phyloP scores from a whole-genome alignment of 805 yeast genomes.

The Kluyveromyces starmeri region DNA sequence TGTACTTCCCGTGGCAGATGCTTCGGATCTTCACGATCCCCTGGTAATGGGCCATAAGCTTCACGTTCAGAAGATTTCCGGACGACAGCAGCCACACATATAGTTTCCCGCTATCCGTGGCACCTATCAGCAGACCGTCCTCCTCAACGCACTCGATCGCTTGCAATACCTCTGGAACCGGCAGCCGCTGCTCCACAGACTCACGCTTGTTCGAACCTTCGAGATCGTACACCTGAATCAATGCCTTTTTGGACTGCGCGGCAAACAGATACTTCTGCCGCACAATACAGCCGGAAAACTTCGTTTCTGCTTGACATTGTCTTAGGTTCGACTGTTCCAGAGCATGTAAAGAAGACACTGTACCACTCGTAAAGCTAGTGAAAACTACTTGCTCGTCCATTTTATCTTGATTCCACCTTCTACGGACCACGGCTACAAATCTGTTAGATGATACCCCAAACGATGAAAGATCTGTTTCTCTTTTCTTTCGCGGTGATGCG shows the following conservation, averaged over 20 bases:
- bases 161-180: conserved; percentile 70
- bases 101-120: conserved; percentile 51
- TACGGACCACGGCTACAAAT: too few species aligned
- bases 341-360: conserved; percentile 23
- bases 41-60: conserved; percentile 77
- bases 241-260: conserved; percentile 62
- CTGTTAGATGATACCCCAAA: too few species aligned
- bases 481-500: conserved; percentile 11
- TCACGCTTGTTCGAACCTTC: conserved; percentile 29
- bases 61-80: conserved; percentile 63
- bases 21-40: conserved; percentile 51
- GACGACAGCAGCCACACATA: conserved; percentile 80
- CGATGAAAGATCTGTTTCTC: background rate
- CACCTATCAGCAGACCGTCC: conserved; percentile 49
- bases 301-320: conserved; percentile 36
- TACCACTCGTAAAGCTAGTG: conserved; percentile 23
- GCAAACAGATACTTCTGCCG: conserved; percentile 53
- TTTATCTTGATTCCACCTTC: too few species aligned
- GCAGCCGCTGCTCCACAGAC: conserved; percentile 67
- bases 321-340: conserved; percentile 24
- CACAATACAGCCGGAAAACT: conserved; percentile 43
- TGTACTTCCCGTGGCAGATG: conserved; percentile 51
- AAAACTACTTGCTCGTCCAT: conserved; percentile 27
- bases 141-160: conserved; percentile 32
- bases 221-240: conserved; percentile 62